Percentiles rank a stretch among this genome's conserved stretches.
Evolutionary conservation across 495 filamentous ascomycete genomes (phyloP).

Genomic region (Clohesyomyces aquaticus): DNA sequence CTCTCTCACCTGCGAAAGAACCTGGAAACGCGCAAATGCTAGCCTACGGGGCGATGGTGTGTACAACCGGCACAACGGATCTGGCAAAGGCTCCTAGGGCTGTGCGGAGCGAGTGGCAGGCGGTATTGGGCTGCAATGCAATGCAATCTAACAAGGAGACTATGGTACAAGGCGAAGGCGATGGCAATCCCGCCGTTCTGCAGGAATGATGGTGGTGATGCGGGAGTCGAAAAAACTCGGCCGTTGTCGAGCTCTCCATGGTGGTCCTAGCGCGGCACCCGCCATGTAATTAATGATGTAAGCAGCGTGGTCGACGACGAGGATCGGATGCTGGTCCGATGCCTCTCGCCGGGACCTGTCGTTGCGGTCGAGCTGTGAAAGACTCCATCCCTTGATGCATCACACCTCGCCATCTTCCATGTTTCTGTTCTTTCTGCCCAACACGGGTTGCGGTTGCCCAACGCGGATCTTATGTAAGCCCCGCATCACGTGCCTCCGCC

Average conservation of each 20-base stretch:
- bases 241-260: constrained; percentile 7
- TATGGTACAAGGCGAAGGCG: constrained; percentile 28
- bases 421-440: no score
- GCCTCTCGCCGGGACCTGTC: no score
- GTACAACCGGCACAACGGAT: constrained; percentile 22
- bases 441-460: no score
- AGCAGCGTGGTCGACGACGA: no score
- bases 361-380: no score
- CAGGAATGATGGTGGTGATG: constrained; percentile 23
- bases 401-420: no score
- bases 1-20: constrained; percentile 17
- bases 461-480: no score
- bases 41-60: not conserved
- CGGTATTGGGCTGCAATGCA: constrained; percentile 36
- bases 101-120: not conserved
- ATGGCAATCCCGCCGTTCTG: not conserved
- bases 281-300: no score
- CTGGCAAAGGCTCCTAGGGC: not conserved
- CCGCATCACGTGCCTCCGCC: no score
- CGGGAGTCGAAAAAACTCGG: constrained; percentile 1
- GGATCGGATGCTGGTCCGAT: no score
- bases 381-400: no score
- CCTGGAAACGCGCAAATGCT: no score
- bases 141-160: constrained; percentile 33
- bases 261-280: constrained; percentile 6